A percentile compares a stretch with the other conserved stretches of the same genome.
Evolutionary conservation across 345 rosid genomes (phyloP).

Genomic region (Aurinia saxatilis): DNA sequence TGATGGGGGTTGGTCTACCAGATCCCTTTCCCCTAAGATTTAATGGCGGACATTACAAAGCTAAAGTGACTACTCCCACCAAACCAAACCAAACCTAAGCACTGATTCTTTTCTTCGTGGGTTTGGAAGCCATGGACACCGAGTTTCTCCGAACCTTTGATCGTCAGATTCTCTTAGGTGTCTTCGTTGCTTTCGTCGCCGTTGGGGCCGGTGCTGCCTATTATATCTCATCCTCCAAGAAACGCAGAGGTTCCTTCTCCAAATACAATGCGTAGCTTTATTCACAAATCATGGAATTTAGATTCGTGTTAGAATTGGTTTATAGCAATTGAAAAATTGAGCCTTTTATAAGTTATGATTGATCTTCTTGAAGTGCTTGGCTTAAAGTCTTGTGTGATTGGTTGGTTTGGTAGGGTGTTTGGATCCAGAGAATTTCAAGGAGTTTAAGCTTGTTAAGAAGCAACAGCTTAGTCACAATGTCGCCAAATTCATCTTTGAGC

Average conservation of each 20-base stretch:
- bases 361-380: no score
- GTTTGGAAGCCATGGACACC: conserved; percentile 38
- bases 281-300: background rate
- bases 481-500: conserved; percentile 79
- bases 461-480: conserved; percentile 88
- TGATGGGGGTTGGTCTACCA: conserved; percentile 28
- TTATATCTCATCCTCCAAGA: conserved; percentile 53
- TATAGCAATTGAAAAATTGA: background rate
- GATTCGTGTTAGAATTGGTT: background rate
- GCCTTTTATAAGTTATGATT: no score
- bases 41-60: conserved; percentile 23
- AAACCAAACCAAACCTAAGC: background rate
- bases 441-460: conserved; percentile 84
- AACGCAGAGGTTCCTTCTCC: conserved; percentile 54
- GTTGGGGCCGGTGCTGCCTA: conserved; percentile 49
- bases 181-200: conserved; percentile 71
- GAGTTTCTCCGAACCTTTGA: conserved; percentile 57
- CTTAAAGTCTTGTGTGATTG: background rate
- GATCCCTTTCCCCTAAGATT: conserved; percentile 9
- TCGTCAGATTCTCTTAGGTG: conserved; percentile 61
- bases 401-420: conserved; percentile 44
- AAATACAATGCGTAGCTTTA: background rate
- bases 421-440: conserved; percentile 86
- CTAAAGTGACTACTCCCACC: background rate
- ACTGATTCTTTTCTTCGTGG: background rate